Evolutionary conservation across 768 basidiomycete genomes (phyloP), one percentile per base, ranked within the genome.

Genomic region (Suillus subluteus): DNA sequence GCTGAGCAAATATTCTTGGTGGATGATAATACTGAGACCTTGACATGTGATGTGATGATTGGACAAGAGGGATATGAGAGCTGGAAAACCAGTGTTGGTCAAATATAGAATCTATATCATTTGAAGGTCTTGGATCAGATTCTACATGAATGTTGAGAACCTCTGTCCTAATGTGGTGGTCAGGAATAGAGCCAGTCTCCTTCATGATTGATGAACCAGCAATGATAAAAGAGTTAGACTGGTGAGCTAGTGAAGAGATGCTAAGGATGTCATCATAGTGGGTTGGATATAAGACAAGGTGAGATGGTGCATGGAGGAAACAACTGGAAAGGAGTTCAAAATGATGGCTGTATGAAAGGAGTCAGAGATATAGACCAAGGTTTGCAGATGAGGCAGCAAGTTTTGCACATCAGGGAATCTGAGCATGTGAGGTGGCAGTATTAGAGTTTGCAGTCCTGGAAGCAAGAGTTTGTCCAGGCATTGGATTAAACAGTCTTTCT

Each of bases 351-450:
- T 46, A 4, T 46, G 4, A 46, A 11, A n/a, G 8, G 9, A 11
- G 3, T 46, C 11, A 4, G 9, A 21, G 21, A 46, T 46, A 1
- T 46, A n/a, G 44, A n/a, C 44, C 21, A 46, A n/a, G 11, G 8
- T 46, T 2, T 46, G 44, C 9, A n/a, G 21, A n/a, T n/a, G 21
- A 2, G 9, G 21, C 21, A 46, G 8, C 21, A 46, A 11, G 11
- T n/a, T 9, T 4, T 4, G 21, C 0, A 46, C 9, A n/a, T 46
- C 9, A 4, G 21, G 44, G 1, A 3, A 11, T 1, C 1, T 4
- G 9, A n/a, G 8, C 21, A 46, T 46, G 4, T 46, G 21, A n/a
- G 44, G 11, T 11, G 21, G 44, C 1, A 46, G 21, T 46, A n/a
- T n/a, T 6, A 46, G 21, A 11, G 9, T 46, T 2, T 9, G 9